Conservation (phyloP, 306 rosid genomes). For the Fragaria vesca region DNA sequence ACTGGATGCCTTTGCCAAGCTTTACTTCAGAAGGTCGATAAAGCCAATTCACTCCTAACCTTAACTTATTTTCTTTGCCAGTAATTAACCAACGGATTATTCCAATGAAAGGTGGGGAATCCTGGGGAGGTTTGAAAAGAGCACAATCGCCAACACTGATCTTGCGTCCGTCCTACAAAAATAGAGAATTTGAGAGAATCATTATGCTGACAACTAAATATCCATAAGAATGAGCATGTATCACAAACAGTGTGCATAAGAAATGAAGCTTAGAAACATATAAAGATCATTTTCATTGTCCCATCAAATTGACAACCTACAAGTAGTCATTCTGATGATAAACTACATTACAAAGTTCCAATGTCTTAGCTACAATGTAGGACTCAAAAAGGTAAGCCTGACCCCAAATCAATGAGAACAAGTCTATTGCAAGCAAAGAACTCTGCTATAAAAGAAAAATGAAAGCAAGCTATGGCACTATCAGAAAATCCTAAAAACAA, state of each 20-base stretch:
- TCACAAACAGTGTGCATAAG: neutral
- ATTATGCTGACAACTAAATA: neutral
- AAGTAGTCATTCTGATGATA: neutral
- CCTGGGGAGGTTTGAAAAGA: conserved; percentile 87
- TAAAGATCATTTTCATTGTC: neutral
- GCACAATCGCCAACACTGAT: conserved; percentile 91
- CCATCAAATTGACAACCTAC: neutral
- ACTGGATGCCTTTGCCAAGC: conserved; percentile 60
- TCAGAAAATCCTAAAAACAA: neutral
- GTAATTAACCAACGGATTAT: conserved; percentile 64
- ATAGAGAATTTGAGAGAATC: neutral
- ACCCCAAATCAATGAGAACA: neutral
- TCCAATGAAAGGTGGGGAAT: conserved; percentile 90
- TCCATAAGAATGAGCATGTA: neutral
- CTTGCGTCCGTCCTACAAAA: conserved; percentile 79
- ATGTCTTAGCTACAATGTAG: neutral
- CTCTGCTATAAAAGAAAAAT: neutral
- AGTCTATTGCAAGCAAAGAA: neutral
- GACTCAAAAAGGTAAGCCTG: neutral
- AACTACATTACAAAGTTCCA: neutral
- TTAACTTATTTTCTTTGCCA: conserved; percentile 48
- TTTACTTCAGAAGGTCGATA: conserved; percentile 84
- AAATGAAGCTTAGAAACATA: neutral
- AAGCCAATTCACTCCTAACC: conserved; percentile 82
- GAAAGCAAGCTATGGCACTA: neutral